A percentile compares a stretch with the other conserved stretches of the same genome.
These are phyloP conservation scores for Entomortierella chlamydospora DNA, from an alignment of 192 early-diverging fungal genomes.

Conservation along the genomic window DNA sequence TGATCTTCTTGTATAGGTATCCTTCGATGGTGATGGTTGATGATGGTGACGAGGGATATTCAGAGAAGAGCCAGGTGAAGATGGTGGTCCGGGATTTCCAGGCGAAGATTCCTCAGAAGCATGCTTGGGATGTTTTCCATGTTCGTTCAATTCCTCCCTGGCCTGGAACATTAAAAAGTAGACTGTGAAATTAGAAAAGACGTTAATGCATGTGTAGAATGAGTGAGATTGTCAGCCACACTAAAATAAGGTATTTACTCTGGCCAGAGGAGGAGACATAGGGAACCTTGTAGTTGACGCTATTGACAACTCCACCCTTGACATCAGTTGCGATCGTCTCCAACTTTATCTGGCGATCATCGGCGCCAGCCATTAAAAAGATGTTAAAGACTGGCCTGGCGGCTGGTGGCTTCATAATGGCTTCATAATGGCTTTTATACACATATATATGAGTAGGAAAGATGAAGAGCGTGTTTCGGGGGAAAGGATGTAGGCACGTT, in stretches of 20 bases:
- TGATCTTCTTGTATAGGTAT: neutral
- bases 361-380: constrained; percentile 47
- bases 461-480: too few species aligned
- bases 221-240: too few species aligned
- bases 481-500: too few species aligned
- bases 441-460: too few species aligned
- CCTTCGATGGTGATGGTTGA: neutral
- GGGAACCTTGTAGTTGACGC: constrained; percentile 35
- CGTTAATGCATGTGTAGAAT: too few species aligned
- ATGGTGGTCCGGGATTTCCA: too few species aligned
- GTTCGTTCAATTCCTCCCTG: too few species aligned
- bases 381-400: constrained; percentile 41
- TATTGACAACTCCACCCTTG: constrained; percentile 22
- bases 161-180: constrained; percentile 54
- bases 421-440: too few species aligned
- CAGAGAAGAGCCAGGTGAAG: too few species aligned
- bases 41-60: too few species aligned
- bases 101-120: neutral
- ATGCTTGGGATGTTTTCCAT: neutral
- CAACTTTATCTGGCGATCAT: constrained; percentile 40
- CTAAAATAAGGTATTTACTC: constrained; percentile 25
- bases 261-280: constrained; percentile 44
- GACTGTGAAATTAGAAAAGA: constrained; percentile 14
- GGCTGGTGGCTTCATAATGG: too few species aligned
- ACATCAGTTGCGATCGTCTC: constrained; percentile 37